Conservation (phyloP, 768 basidiomycete species). For the Tylopilus vinaceipallidus region DNA sequence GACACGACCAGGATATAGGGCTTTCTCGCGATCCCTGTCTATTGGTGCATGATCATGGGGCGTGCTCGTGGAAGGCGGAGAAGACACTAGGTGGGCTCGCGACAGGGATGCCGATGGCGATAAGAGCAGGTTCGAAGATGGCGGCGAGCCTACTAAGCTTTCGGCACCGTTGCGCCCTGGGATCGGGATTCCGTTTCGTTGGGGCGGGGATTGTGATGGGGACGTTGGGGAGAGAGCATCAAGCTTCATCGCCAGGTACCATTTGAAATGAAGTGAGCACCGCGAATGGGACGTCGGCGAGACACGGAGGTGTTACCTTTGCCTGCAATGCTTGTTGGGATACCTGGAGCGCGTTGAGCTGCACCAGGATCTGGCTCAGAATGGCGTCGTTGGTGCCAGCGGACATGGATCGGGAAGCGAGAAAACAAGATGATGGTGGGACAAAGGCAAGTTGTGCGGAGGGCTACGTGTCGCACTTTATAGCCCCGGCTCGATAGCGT, state of each 20-base stretch:
- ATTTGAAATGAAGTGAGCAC: background rate
- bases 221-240: conserved; percentile 42
- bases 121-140: conserved; percentile 24
- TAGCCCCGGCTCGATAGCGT: background rate
- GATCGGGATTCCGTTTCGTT: conserved; percentile 27
- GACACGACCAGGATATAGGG: conserved; percentile 80
- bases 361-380: conserved; percentile 68
- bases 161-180: conserved; percentile 20
- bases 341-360: conserved; percentile 68
- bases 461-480: conserved; percentile 4
- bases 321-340: conserved; percentile 77
- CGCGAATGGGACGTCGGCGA: background rate
- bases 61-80: conserved; percentile 23
- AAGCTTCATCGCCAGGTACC: conserved; percentile 39
- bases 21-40: conserved; percentile 70
- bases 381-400: conserved; percentile 46
- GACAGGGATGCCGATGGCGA: conserved; percentile 28
- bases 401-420: conserved; percentile 21
- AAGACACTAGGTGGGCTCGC: conserved; percentile 27
- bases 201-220: conserved; percentile 18
- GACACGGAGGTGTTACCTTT: conserved; percentile 49
- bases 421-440: conserved; percentile 10
- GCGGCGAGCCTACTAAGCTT: conserved; percentile 21
- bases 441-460: conserved; percentile 5
- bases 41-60: conserved; percentile 16